Percentiles rank a stretch among this genome's conserved stretches.
Conservation (phyloP, 2,329 filamentous ascomycete species). For the Clarireedia homoeocarpa region DNA sequence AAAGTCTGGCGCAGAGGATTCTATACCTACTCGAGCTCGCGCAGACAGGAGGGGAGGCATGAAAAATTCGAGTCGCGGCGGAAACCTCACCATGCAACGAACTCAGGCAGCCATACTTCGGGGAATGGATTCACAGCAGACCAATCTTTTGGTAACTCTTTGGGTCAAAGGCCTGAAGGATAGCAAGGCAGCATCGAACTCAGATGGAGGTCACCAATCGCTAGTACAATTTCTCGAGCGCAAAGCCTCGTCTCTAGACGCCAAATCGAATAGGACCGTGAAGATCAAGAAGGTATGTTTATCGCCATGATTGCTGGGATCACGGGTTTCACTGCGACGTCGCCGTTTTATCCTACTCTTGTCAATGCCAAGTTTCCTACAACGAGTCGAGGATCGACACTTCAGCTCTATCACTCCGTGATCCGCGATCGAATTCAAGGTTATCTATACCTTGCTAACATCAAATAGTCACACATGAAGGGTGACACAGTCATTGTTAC, state of each 20-base stretch:
- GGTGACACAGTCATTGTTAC: constrained; percentile 64
- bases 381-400: constrained; percentile 24
- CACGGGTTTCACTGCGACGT: constrained; percentile 27
- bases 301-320: constrained; percentile 36
- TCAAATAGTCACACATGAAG: constrained; percentile 58
- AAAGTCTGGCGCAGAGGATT: constrained; percentile 18
- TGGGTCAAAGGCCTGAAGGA: constrained; percentile 54
- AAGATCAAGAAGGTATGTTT: constrained; percentile 73
- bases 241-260: constrained; percentile 50
- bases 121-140: constrained; percentile 30
- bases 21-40: constrained; percentile 11
- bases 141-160: constrained; percentile 26
- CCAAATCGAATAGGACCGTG: constrained; percentile 39
- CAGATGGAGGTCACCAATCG: constrained; percentile 57
- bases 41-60: constrained; percentile 25
- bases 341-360: constrained; percentile 32
- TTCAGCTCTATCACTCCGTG: constrained; percentile 21
- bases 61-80: constrained; percentile 27
- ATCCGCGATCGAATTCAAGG: constrained; percentile 30
- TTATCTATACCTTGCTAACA: constrained; percentile 50
- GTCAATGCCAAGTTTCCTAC: constrained; percentile 30
- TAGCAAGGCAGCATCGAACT: constrained; percentile 60
- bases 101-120: constrained; percentile 30
- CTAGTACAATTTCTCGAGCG: constrained; percentile 63
- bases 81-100: constrained; percentile 24